phyloP scores from a whole-genome alignment of 1,284 basidiomycete genomes.

The Fistulinella cinereoalba region DNA sequence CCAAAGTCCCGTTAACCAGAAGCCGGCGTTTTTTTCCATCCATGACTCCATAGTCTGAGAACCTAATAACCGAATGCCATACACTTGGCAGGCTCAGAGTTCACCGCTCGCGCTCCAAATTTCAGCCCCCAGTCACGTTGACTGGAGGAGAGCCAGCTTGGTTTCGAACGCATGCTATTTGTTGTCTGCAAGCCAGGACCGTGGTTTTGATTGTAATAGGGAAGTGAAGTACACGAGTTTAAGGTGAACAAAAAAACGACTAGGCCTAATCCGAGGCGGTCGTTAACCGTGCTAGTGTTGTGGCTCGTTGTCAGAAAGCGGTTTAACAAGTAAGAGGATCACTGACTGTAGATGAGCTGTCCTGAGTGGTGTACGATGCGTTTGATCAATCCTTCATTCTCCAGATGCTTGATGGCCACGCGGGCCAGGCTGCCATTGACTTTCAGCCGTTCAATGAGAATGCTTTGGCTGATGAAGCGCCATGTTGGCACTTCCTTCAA shows the following conservation, averaged over 20 bases:
- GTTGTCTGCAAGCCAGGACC: slow-evolving; percentile 14
- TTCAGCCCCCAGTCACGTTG: too few relatives aligned
- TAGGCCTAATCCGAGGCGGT: slow-evolving; percentile 56
- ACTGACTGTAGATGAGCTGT: slow-evolving; percentile 92
- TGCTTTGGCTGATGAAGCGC: slow-evolving; percentile 97
- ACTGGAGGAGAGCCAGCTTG: neutral
- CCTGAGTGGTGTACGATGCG: slow-evolving; percentile 93
- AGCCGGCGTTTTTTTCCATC: too few relatives aligned
- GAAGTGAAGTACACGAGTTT: slow-evolving; percentile 50
- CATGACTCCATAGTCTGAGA: too few relatives aligned
- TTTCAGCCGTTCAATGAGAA: slow-evolving; percentile 97
- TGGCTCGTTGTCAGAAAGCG: slow-evolving; percentile 10
- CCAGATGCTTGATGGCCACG: slow-evolving; percentile 89
- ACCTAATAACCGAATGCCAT: too few relatives aligned
- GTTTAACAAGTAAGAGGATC: neutral
- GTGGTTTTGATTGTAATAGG: slow-evolving; percentile 34
- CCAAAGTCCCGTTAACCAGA: too few relatives aligned
- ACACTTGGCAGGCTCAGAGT: too few relatives aligned
- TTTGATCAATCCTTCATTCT: slow-evolving; percentile 96
- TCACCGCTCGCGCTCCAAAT: too few relatives aligned
- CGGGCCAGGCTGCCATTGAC: slow-evolving; percentile 96
- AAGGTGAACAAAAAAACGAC: slow-evolving; percentile 35
- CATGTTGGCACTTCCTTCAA: slow-evolving; percentile 99
- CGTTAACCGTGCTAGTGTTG: slow-evolving; percentile 57
- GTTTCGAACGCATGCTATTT: neutral